Evolutionary conservation across 2,329 filamentous ascomycete genomes (phyloP).

Genomic region (Gremmenia infestans): DNA sequence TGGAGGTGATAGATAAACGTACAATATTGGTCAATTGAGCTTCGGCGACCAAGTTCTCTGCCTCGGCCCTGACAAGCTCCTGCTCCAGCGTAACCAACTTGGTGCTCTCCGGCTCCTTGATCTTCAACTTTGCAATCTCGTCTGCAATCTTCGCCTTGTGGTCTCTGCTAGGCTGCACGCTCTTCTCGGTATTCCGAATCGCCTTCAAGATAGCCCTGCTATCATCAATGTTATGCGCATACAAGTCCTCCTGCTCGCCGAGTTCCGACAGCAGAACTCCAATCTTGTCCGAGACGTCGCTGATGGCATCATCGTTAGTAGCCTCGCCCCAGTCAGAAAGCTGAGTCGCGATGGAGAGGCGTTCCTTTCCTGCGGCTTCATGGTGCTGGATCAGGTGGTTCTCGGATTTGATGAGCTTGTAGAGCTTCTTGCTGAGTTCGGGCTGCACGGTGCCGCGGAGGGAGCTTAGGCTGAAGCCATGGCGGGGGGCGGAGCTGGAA

Average conservation of each 20-base stretch:
- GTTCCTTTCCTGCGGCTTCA: constrained; percentile 80
- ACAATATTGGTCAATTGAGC: constrained; percentile 94
- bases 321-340: constrained; percentile 95
- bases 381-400: constrained; percentile 83
- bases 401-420: constrained; percentile 89
- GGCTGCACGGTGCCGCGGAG: constrained; percentile 81
- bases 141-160: constrained; percentile 83
- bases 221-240: constrained; percentile 83
- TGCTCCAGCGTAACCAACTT: constrained; percentile 85
- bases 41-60: constrained; percentile 92
- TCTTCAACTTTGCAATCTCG: constrained; percentile 86
- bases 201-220: constrained; percentile 78
- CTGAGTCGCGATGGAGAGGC: constrained; percentile 78
- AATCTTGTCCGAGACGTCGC: constrained; percentile 91
- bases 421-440: constrained; percentile 83
- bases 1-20: constrained; percentile 35
- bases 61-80: constrained; percentile 92
- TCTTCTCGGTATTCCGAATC: constrained; percentile 92
- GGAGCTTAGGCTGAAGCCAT: constrained; percentile 80
- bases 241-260: constrained; percentile 87
- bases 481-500: constrained; percentile 41
- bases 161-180: constrained; percentile 87
- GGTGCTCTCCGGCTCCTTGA: constrained; percentile 82
- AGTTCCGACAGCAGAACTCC: constrained; percentile 89
- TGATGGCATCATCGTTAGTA: constrained; percentile 80